Base-by-base conservation (phyloP, 1,284 basidiomycete genomes). In the Ceratobasidium sp. region DNA sequence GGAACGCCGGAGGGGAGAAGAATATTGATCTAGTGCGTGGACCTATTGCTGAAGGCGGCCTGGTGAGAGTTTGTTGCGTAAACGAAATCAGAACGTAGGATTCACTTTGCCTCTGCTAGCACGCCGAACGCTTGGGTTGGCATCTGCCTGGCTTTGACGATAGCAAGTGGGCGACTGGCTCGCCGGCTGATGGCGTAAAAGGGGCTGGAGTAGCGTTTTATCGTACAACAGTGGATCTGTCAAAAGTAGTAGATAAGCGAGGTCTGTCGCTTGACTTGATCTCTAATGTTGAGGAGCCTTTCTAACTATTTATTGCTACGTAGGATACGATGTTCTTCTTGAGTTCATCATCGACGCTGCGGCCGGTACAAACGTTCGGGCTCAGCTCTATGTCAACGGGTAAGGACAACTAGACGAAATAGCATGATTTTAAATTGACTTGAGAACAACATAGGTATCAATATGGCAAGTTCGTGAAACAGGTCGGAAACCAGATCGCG, bases 101-200 rank as follows among this genome's bases (percentile, higher is more conserved):
- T 53, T 54, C n/a, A 56, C 33, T 10, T 13, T 23, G 1, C 15
- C 20, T 42, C 17, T 23, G 8, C n/a, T 23, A 75, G 23, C 76
- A 78, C 17, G 81, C 78, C 26, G 82, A 83, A 49, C 77, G 81
- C 3, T 7, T 75, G 20, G 81, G 81, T 2, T 82, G 82, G 81
- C 81, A 82, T 54, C 75, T 82, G 0, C 82, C 81, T 26, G 81
- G 80, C 15, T 82, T 78, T 58, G 78, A 82, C 61, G 75, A 76
- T 35, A 78, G 78, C 1, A n/a, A 66, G 11, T 82, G 82, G 82
- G 64, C 69, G 31, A 53, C 35, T 20, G 76, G 61, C 3, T 61
- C 68, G 15, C 69, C 76, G 17, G 35, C 76, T 0, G 61, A 53
- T 2, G 76, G 76, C 0, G 61, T 77, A 15, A 31, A 65, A 39